phyloP scores from a whole-genome alignment of 225 moss, liverwort and hornwort species.

The Physcomitrellopsis africana region DNA sequence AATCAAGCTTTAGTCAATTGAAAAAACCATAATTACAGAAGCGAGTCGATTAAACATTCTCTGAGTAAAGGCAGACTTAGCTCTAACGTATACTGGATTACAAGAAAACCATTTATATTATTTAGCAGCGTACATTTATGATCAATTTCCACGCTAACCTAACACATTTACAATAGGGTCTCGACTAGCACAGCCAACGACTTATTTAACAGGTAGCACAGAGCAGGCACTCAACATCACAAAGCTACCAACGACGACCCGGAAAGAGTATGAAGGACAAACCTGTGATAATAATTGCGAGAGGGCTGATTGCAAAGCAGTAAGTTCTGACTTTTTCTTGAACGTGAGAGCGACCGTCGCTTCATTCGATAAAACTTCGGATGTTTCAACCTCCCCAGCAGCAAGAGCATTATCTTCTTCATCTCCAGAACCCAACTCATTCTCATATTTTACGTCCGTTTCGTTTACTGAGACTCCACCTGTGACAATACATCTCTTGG shows the following conservation, averaged over 20 bases:
- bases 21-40: background rate
- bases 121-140: too few species aligned
- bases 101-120: too few species aligned
- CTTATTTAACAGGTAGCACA: background rate
- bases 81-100: background rate
- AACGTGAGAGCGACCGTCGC: constrained; percentile 47
- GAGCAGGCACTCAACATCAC: background rate
- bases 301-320: constrained; percentile 52
- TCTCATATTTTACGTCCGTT: too few species aligned
- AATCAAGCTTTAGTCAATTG: background rate
- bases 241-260: background rate
- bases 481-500: too few species aligned
- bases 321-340: constrained; percentile 50
- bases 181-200: background rate
- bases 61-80: background rate
- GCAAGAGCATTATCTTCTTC: constrained; percentile 19
- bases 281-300: constrained; percentile 51
- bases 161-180: background rate
- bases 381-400: constrained; percentile 21
- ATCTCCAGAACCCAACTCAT: constrained; percentile 15
- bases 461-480: too few species aligned
- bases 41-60: background rate
- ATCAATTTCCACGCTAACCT: too few species aligned
- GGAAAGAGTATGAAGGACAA: background rate
- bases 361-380: constrained; percentile 27